phyloP scores from a whole-genome alignment of 2,329 filamentous ascomycete species.

The Periconia macrospinosa region DNA sequence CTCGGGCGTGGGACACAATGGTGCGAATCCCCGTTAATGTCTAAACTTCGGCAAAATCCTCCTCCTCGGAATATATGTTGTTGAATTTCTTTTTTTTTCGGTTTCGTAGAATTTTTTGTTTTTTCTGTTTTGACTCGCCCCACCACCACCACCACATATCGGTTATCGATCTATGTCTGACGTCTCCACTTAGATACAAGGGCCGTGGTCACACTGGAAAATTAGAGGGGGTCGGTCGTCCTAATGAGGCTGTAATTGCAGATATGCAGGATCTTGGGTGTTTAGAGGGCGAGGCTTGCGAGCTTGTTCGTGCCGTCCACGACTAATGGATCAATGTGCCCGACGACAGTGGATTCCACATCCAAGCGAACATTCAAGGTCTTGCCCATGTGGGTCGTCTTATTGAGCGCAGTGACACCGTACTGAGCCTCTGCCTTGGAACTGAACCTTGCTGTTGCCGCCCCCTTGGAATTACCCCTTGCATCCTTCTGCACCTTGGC shows the following conservation, averaged over 20 bases:
- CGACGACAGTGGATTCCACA: constrained; percentile 37
- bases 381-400: constrained; percentile 32
- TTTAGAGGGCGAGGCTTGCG: background rate
- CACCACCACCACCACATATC: background rate
- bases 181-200: background rate
- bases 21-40: too few species aligned
- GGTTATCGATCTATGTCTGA: background rate
- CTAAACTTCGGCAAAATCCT: too few species aligned
- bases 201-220: background rate
- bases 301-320: constrained; percentile 29
- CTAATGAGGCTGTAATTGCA: background rate
- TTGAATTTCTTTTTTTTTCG: background rate
- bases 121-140: background rate
- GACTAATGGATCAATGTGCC: constrained; percentile 24
- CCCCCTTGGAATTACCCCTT: constrained; percentile 31
- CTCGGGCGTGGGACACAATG: too few species aligned
- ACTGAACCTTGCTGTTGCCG: constrained; percentile 36
- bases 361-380: constrained; percentile 38
- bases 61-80: too few species aligned
- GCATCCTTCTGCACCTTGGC: constrained; percentile 28
- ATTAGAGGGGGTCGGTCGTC: background rate
- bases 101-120: background rate
- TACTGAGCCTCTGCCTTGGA: constrained; percentile 33
- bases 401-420: constrained; percentile 31
- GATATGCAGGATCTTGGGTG: background rate